Evolutionary conservation across 352 stramenopile genomes (phyloP).

Genomic region (Pythium coloratum): DNA sequence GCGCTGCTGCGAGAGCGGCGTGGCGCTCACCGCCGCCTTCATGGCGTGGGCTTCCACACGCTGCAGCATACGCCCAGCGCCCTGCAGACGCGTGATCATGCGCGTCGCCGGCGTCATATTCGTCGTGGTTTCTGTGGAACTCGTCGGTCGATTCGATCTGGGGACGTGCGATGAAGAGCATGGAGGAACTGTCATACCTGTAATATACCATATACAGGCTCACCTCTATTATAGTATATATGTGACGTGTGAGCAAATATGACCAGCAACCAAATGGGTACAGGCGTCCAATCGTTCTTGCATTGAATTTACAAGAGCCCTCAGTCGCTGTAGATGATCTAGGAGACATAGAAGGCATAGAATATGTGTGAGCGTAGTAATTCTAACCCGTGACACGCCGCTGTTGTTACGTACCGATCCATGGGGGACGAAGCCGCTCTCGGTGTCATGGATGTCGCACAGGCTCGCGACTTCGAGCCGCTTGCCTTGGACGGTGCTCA

Average conservation of each 20-base stretch:
- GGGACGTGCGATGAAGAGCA: slow-evolving; percentile 1
- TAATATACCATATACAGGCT: slow-evolving; percentile 9
- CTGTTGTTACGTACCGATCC: slow-evolving; percentile 39
- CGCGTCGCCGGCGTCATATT: slow-evolving; percentile 18
- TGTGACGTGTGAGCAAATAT: slow-evolving; percentile 24
- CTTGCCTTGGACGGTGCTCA: slow-evolving; percentile 70
- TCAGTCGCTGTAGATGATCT: slow-evolving; percentile 25
- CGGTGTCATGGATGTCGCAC: slow-evolving; percentile 60
- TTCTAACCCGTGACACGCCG: neutral
- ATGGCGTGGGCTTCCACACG: slow-evolving; percentile 1
- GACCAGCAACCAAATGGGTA: neutral
- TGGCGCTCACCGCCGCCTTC: neutral
- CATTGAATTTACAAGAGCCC: neutral
- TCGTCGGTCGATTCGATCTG: slow-evolving; percentile 3
- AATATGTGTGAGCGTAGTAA: neutral
- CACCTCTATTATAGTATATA: slow-evolving; percentile 5
- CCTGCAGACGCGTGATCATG: slow-evolving; percentile 10
- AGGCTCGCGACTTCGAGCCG: slow-evolving; percentile 72
- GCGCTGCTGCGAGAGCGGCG: slow-evolving; percentile 6
- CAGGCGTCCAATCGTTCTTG: neutral
- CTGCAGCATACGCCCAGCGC: slow-evolving; percentile 10
- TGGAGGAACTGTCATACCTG: slow-evolving; percentile 6
- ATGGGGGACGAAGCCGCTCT: slow-evolving; percentile 45
- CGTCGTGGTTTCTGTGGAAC: neutral
- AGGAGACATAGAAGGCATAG: neutral